These are phyloP conservation scores for Aristolochia contorta DNA, from an alignment of 164 flowering plant species.

Conservation along the genomic window DNA sequence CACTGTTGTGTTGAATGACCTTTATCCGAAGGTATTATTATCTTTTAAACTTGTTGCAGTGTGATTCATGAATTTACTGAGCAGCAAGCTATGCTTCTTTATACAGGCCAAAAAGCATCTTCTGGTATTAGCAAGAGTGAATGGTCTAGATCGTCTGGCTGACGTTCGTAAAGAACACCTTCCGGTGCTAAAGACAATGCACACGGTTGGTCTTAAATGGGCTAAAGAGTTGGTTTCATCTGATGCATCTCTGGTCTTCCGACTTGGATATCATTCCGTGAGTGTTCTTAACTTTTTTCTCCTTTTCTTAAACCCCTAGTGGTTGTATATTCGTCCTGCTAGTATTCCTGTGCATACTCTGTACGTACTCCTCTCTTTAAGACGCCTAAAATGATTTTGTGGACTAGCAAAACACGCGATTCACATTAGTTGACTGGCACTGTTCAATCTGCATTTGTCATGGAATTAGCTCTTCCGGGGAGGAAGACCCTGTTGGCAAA, in stretches of 20 bases:
- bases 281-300: background rate
- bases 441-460: too few species aligned
- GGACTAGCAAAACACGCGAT: too few species aligned
- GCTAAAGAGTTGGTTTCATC: conserved; percentile 47
- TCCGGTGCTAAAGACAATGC: conserved; percentile 52
- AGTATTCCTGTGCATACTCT: background rate
- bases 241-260: conserved; percentile 58
- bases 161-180: conserved; percentile 62
- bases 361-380: too few species aligned
- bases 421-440: too few species aligned
- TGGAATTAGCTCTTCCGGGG: too few species aligned
- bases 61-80: background rate
- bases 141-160: conserved; percentile 60
- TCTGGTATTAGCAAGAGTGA: conserved; percentile 56
- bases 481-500: too few species aligned
- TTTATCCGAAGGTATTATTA: conserved; percentile 62
- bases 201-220: conserved; percentile 64
- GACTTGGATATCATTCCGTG: conserved; percentile 94
- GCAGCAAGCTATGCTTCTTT: background rate
- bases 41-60: background rate
- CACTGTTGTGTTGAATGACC: conserved; percentile 66
- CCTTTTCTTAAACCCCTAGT: background rate
- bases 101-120: conserved; percentile 70
- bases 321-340: background rate
- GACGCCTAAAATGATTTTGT: too few species aligned